Evolutionary conservation across 208 protist species (phyloP).

Genomic region (Leishmania aethiopica): DNA sequence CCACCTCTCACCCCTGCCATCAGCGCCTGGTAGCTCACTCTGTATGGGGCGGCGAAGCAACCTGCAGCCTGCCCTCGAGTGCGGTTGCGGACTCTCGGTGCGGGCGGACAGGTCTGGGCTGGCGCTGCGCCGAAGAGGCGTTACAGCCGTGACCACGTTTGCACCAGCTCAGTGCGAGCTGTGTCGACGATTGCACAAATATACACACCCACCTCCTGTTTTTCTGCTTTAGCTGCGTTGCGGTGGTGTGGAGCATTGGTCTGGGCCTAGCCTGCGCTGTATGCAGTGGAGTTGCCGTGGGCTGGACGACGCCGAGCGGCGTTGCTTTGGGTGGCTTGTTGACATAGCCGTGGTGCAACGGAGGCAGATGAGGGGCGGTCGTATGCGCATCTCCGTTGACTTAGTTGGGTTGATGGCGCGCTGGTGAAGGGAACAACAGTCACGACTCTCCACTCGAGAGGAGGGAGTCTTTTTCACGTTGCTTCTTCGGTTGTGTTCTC

Average conservation of each 20-base stretch:
- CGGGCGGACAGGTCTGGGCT: not conserved
- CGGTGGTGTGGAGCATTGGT: not conserved
- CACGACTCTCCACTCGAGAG: too few species aligned
- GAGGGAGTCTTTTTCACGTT: too few species aligned
- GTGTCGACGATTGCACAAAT: not conserved
- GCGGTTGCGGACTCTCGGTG: not conserved
- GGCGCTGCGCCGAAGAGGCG: not conserved
- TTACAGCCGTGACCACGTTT: not conserved
- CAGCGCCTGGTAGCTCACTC: too few species aligned
- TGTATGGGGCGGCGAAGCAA: not conserved
- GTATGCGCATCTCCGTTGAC: not conserved
- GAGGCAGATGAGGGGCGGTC: not conserved
- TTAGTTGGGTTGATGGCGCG: not conserved
- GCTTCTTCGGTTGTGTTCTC: too few species aligned
- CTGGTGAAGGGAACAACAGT: too few species aligned
- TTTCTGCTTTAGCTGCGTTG: not conserved
- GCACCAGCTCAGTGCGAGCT: not conserved
- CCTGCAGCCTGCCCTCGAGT: not conserved
- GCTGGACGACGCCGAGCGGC: not conserved
- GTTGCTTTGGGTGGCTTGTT: not conserved
- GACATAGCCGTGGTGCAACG: not conserved
- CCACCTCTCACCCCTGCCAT: not conserved
- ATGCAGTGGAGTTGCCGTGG: not conserved
- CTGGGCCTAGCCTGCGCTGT: not conserved
- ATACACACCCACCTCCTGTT: not conserved